Evolutionary conservation across 2,329 filamentous ascomycete species (phyloP), one percentile per base, ranked within the genome.

Genomic region (Ascosphaera apis): DNA sequence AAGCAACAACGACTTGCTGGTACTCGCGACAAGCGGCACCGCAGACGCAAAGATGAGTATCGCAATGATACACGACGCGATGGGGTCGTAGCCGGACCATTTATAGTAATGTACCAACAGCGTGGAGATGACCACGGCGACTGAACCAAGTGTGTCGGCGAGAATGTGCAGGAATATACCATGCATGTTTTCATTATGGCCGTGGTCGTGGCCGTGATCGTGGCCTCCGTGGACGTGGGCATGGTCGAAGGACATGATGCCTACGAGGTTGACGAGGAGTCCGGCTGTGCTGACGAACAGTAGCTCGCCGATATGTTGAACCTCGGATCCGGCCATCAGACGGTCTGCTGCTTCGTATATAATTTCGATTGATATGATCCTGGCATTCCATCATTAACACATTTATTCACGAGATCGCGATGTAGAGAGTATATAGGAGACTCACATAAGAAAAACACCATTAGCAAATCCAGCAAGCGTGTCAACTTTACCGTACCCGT

Each of bases 141-240:
- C 78, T 37, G 84, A 93, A 17, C 88, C 88, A 19, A 95, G 72
- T 0, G 88, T 91, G 52, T 98, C 88, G 4, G 88, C 88, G 18
- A 95, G 65, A 35, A 98, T 80, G 49, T 98, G 88, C 15, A 98
- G 63, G 55, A 91, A 98, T 44, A 98, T 95, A 9, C 88, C 88
- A 46, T 88, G 71, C 84, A 98, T 93, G 51, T 98, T 98, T 48
- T 98, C 88, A 53, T 92, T 92, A 41, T 82, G 77, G 48, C 84
- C 77, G n/a, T 60, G 57, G 21, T 41, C 39, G 32, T 50, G 45
- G 15, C 49, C 50, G 40, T 60, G 58, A 23, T 44, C 48, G 39
- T 63, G 61, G 5, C 48, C 52, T 9, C 34, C 35, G 35, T 50
- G 45, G n/a, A 33, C 56, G 39, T 69, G 67, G 17, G 50, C 55